Conservation (phyloP, 2,329 filamentous ascomycete species). For the Pseudocercospora fijiensis region DNA sequence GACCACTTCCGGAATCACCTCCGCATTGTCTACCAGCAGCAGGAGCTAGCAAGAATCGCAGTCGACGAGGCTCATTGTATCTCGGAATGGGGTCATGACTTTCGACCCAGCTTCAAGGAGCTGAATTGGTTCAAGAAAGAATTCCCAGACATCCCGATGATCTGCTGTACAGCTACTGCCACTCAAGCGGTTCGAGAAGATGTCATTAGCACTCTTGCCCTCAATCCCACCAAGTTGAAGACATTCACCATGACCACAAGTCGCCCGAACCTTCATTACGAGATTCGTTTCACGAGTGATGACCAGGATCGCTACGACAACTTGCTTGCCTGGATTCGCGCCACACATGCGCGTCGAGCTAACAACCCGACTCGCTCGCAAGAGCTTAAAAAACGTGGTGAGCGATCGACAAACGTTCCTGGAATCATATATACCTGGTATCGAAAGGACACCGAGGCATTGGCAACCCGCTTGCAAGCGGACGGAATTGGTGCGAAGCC, state of each 20-base stretch:
- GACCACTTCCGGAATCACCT: conserved; percentile 75
- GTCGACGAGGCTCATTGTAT: conserved; percentile 97
- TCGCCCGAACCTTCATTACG: conserved; percentile 83
- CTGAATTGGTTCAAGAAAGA: conserved; percentile 80
- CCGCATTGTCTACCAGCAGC: conserved; percentile 71
- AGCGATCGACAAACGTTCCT: conserved; percentile 62
- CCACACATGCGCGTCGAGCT: conserved; percentile 69
- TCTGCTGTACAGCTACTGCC: conserved; percentile 89
- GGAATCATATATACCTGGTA: conserved; percentile 80
- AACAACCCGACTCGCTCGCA: conserved; percentile 55
- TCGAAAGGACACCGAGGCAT: conserved; percentile 69
- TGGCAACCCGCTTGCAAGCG: conserved; percentile 64
- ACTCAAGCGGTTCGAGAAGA: conserved; percentile 79
- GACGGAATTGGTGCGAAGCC: conserved; percentile 72
- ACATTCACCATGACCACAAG: conserved; percentile 81
- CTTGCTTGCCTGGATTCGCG: conserved; percentile 73
- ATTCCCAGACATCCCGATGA: conserved; percentile 83
- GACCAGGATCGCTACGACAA: conserved; percentile 72
- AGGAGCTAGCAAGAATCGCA: conserved; percentile 81
- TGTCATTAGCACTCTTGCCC: conserved; percentile 70
- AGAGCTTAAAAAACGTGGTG: conserved; percentile 55
- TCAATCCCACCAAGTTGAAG: conserved; percentile 64
- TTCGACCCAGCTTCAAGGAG: conserved; percentile 86
- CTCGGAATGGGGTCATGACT: conserved; percentile 97
- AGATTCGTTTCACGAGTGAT: conserved; percentile 79